These are phyloP conservation scores for Begonia loranthoides DNA, from an alignment of 306 rosid genomes.

Conservation along the genomic window DNA sequence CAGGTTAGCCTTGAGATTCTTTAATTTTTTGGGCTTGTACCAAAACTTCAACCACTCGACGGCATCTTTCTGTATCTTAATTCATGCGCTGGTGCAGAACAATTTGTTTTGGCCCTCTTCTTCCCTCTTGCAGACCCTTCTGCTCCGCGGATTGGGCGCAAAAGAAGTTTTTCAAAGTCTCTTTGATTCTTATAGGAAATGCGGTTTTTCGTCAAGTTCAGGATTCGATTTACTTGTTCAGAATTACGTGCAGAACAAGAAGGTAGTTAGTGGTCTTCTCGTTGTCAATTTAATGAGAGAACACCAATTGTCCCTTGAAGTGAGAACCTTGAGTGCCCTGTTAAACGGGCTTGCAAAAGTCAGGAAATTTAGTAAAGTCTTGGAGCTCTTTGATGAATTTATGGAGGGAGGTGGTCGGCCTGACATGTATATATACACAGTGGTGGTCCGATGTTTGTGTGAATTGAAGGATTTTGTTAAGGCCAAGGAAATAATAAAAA, in stretches of 20 bases:
- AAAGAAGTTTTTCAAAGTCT: constrained; percentile 30
- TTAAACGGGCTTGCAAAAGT: constrained; percentile 54
- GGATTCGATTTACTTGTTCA: constrained; percentile 81
- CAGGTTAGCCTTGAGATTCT: constrained; percentile 76
- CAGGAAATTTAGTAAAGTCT: constrained; percentile 44
- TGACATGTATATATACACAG: constrained; percentile 53
- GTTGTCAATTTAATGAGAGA: constrained; percentile 48
- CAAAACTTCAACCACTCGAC: constrained; percentile 55
- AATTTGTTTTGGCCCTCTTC: constrained; percentile 65
- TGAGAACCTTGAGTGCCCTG: constrained; percentile 66
- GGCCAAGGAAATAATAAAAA: constrained; percentile 50
- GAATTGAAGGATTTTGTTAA: constrained; percentile 50
- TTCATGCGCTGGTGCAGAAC: constrained; percentile 49
- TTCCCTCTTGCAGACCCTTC: constrained; percentile 66
- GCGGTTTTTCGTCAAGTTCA: constrained; percentile 29
- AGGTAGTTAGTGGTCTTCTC: constrained; percentile 35
- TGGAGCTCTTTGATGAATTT: constrained; percentile 51
- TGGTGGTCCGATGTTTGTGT: constrained; percentile 47
- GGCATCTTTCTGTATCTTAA: constrained; percentile 58
- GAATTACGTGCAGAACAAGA: constrained; percentile 37
- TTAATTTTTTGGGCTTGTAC: constrained; percentile 82
- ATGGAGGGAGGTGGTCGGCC: constrained; percentile 49
- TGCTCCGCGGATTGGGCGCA: constrained; percentile 50
- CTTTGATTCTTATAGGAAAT: constrained; percentile 21
- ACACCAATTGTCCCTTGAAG: constrained; percentile 47